Evolutionary conservation across 805 yeast species (phyloP).

Genomic region (Sugiyamaella chiloensis): DNA sequence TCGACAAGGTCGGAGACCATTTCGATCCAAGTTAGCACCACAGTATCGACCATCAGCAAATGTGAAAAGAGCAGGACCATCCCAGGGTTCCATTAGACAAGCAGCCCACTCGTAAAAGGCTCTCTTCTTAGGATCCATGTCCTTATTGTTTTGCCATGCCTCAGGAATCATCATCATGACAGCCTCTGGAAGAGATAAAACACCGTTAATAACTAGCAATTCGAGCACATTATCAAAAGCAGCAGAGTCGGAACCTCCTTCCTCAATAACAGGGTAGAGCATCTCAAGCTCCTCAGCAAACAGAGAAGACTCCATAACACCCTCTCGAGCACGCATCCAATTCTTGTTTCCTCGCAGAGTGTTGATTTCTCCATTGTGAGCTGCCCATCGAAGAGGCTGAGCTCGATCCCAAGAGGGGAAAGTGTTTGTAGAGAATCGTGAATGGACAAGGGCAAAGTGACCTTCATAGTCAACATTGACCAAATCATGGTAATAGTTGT

Average conservation of each 20-base stretch:
- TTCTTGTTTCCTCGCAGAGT: slow-evolving; percentile 96
- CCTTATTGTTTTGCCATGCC: slow-evolving; percentile 88
- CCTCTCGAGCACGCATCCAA: slow-evolving; percentile 99
- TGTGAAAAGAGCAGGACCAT: slow-evolving; percentile 96
- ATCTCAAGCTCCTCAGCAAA: slow-evolving; percentile 91
- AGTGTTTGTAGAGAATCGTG: slow-evolving; percentile 95
- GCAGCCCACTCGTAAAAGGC: slow-evolving; percentile 99
- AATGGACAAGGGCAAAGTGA: slow-evolving; percentile 94
- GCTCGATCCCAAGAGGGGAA: slow-evolving; percentile 99
- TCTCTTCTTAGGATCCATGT: slow-evolving; percentile 85
- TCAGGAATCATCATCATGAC: slow-evolving; percentile 96
- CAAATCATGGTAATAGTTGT: slow-evolving; percentile 89
- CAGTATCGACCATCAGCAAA: slow-evolving; percentile 97
- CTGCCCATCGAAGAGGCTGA: slow-evolving; percentile 95
- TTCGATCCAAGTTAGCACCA: slow-evolving; percentile 97
- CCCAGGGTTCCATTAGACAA: slow-evolving; percentile 99
- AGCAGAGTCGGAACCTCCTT: slow-evolving; percentile 98
- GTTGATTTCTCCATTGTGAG: slow-evolving; percentile 98
- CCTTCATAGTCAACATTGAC: slow-evolving; percentile 89
- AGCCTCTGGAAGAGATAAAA: slow-evolving; percentile 90
- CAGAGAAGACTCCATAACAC: slow-evolving; percentile 82
- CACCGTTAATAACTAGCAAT: slow-evolving; percentile 86
- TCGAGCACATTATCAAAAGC: slow-evolving; percentile 96
- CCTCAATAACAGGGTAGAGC: slow-evolving; percentile 92
- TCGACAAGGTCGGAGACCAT: slow-evolving; percentile 97